Base-by-base conservation (phyloP, 768 basidiomycete genomes). In the Hericium coralloides region DNA sequence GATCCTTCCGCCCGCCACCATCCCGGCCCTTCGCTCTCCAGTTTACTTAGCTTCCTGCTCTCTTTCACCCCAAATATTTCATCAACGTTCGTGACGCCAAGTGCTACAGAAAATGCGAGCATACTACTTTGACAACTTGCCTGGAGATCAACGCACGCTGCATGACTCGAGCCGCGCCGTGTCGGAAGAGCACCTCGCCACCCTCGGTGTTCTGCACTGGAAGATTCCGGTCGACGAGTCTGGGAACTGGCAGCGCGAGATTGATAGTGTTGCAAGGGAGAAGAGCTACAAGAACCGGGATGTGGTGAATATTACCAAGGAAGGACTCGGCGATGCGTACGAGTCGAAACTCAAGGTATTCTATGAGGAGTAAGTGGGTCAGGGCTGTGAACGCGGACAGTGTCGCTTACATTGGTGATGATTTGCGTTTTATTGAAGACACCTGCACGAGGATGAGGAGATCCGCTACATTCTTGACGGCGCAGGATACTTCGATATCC, bases 381-480 rank as follows among this genome's bases (percentile, higher is more conserved):
- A 31, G 31, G 31, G 31, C 31, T 31, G 31, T 31, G 10, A 9
- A 31, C 31, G 31, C 10, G 31, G 8, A 31, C 10, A 9, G 31
- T 31, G 31, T 9, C 31, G 10, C 31, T 31, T 6, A 31, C 31
- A n/a, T n/a, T 31, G 31, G 31, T 31, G 31, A 9, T 31, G n/a
- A n/a, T n/a, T n/a, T n/a, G n/a, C n/a, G 8, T 31, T 31, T 31
- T 9, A 31, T 31, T 25, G 12, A 60, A 90, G 89, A 64, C 92
- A 95, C 65, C 79, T 97, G 76, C 94, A 95, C 64, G 92, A 97
- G 69, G 94, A 97, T 64, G 92, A 95, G 66, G 94, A 97, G 70
- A 94, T 95, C 65, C 78, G 94, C 12, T 97, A 91, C 65, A 84
- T 95, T 64, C 77, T 92, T 45, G 76, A 79, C 1, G 95, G 94